These are phyloP conservation scores for Thuja plicata DNA, from an alignment of 83 land plant species.

Conservation along the genomic window DNA sequence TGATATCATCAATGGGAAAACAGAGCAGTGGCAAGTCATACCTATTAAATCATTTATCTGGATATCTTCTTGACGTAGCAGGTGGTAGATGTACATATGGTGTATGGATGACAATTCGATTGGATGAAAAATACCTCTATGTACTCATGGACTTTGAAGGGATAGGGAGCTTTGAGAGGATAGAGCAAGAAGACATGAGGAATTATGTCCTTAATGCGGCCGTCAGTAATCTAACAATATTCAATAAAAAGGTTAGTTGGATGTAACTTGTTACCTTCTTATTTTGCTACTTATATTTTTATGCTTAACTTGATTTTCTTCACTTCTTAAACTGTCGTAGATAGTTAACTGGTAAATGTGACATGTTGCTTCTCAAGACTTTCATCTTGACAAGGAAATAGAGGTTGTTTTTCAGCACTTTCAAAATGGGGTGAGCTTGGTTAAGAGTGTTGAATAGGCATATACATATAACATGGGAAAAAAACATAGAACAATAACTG, in stretches of 20 bases:
- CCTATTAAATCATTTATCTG: slow-evolving; percentile 32
- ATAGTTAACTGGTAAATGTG: neutral
- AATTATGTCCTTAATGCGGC: slow-evolving; percentile 36
- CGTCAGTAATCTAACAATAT: slow-evolving; percentile 39
- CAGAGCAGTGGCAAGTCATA: slow-evolving; percentile 51
- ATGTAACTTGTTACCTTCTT: neutral
- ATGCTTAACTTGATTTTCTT: no score
- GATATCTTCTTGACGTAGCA: slow-evolving; percentile 34
- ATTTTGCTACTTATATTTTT: no score
- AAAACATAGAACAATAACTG: no score
- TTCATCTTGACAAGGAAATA: neutral
- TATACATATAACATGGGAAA: no score
- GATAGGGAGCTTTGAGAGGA: slow-evolving; percentile 34
- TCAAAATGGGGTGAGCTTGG: neutral
- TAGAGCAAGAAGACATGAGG: slow-evolving; percentile 46
- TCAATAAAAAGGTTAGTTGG: slow-evolving; percentile 37
- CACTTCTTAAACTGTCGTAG: neutral
- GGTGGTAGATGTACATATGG: slow-evolving; percentile 42
- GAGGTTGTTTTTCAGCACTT: no score
- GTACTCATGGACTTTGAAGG: slow-evolving; percentile 35
- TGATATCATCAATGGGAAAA: slow-evolving; percentile 43
- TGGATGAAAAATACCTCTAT: slow-evolving; percentile 21
- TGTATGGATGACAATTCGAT: slow-evolving; percentile 33
- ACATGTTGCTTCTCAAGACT: neutral
- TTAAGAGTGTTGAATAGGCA: no score